These are phyloP conservation scores for Avena insularis DNA, from an alignment of 176 grass and related monocot species.

Conservation along the genomic window DNA sequence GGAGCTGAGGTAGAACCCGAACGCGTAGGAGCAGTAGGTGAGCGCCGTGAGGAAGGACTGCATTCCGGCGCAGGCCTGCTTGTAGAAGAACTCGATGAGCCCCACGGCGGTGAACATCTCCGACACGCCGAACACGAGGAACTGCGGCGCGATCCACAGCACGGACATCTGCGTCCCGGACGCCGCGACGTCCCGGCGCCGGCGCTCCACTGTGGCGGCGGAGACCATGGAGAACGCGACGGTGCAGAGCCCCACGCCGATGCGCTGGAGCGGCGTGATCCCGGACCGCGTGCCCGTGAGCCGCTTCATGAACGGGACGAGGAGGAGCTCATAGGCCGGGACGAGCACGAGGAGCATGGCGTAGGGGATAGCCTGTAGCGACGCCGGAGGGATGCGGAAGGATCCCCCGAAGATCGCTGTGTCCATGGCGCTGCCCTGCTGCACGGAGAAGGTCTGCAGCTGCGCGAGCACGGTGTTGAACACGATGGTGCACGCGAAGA, in stretches of 20 bases:
- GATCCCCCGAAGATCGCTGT: slow-evolving; percentile 54
- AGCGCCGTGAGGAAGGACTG: slow-evolving; percentile 95
- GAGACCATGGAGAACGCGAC: slow-evolving; percentile 86
- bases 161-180: slow-evolving; percentile 50
- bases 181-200: slow-evolving; percentile 52
- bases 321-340: slow-evolving; percentile 72
- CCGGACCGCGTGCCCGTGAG: slow-evolving; percentile 64
- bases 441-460: slow-evolving; percentile 99
- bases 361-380: slow-evolving; percentile 92
- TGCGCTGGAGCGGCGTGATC: slow-evolving; percentile 83
- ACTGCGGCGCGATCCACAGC: slow-evolving; percentile 93
- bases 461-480: slow-evolving; percentile 98
- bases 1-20: slow-evolving; percentile 96
- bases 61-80: slow-evolving; percentile 81
- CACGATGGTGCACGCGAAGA: slow-evolving; percentile 96
- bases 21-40: slow-evolving; percentile 97
- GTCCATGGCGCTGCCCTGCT: slow-evolving; percentile 93
- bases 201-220: slow-evolving; percentile 69
- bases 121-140: slow-evolving; percentile 88
- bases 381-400: slow-evolving; percentile 86
- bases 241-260: slow-evolving; percentile 80
- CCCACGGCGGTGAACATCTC: slow-evolving; percentile 99
- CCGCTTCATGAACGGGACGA: slow-evolving; percentile 67
- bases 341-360: slow-evolving; percentile 80
- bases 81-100: slow-evolving; percentile 99